Percentiles rank a stretch among this genome's conserved stretches.
Conservation (phyloP, 2,329 filamentous ascomycete species). For the Phialocephala subalpina region DNA sequence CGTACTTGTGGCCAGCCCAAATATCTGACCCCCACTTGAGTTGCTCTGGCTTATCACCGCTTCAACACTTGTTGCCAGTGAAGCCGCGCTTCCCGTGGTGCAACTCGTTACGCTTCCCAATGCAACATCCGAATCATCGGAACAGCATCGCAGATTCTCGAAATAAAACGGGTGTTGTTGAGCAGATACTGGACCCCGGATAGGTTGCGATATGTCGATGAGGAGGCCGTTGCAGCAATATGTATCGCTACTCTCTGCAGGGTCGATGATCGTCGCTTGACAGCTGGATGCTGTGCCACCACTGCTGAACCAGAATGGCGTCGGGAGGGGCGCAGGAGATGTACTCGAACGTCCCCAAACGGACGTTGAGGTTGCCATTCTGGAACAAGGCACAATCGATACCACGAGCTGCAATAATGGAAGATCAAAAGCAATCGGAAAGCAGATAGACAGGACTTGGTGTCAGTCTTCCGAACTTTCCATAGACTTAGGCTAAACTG, state of each 20-base stretch:
- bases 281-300: background rate
- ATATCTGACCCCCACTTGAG: background rate
- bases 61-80: conserved; percentile 4
- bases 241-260: background rate
- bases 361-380: background rate
- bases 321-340: background rate
- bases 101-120: conserved; percentile 8
- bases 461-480: background rate
- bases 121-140: conserved; percentile 1
- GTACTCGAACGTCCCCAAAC: background rate
- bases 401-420: background rate
- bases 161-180: conserved; percentile 6
- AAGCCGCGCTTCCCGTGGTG: background rate
- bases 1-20: background rate
- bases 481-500: conserved; percentile 3
- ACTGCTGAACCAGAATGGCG: conserved; percentile 4
- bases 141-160: conserved; percentile 11
- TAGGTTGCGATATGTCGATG: conserved; percentile 9
- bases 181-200: background rate
- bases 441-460: background rate
- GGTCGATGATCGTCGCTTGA: background rate
- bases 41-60: background rate
- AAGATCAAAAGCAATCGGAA: background rate
- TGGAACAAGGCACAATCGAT: background rate
- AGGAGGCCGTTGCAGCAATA: conserved; percentile 12